phyloP scores from a whole-genome alignment of 192 early-diverging fungal genomes.

The Coemansia sp. region DNA sequence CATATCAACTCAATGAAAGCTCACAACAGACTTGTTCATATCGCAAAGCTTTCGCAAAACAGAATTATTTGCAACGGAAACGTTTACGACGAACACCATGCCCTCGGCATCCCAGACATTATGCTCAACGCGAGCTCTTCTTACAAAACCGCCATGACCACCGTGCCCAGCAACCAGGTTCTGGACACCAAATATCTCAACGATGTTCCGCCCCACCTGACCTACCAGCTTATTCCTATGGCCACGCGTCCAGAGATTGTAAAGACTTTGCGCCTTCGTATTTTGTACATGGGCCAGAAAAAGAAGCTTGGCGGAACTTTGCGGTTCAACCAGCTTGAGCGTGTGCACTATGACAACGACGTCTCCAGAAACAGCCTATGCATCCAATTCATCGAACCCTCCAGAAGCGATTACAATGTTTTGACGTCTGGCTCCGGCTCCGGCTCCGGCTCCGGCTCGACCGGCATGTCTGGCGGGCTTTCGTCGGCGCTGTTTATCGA shows the following conservation, averaged over 20 bases:
- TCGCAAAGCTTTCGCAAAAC: background rate
- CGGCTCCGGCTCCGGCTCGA: background rate
- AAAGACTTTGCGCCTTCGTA: constrained; percentile 5
- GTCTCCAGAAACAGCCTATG: no score
- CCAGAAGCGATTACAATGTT: no score
- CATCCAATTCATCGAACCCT: no score
- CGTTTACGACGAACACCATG: background rate
- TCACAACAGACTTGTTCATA: background rate
- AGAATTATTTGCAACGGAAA: background rate
- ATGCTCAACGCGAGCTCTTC: background rate
- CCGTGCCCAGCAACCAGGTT: constrained; percentile 6
- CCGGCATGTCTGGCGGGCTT: background rate
- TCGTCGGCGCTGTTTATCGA: background rate
- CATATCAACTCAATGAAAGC: background rate
- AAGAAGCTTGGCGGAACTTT: no score
- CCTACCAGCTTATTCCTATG: constrained; percentile 12
- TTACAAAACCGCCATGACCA: background rate
- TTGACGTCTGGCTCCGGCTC: background rate
- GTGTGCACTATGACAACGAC: no score
- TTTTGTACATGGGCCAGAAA: constrained; percentile 17
- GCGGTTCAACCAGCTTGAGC: no score
- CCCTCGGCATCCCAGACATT: background rate
- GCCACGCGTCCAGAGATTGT: constrained; percentile 18
- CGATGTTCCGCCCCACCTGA: background rate
- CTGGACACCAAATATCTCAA: constrained; percentile 1